A percentile compares a stretch with the other conserved stretches of the same genome.
These are phyloP conservation scores for Podaxis sp. DNA, from an alignment of 768 basidiomycete genomes.

Conservation along the genomic window DNA sequence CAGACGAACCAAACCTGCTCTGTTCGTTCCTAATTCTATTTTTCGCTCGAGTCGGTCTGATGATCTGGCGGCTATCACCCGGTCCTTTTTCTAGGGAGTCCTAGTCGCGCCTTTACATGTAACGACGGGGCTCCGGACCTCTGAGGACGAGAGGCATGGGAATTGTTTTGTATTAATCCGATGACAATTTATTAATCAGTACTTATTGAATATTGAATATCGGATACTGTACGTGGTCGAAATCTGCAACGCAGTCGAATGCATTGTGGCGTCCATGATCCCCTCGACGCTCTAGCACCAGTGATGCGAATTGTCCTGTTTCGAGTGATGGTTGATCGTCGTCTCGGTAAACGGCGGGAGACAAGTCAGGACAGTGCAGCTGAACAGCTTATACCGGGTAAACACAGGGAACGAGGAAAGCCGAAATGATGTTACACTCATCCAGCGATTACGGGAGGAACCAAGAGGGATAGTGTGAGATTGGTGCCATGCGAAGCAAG, in stretches of 20 bases:
- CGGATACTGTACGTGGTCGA: neutral
- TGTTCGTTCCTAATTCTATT: constrained; percentile 10
- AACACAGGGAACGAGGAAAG: neutral
- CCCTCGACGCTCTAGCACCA: neutral
- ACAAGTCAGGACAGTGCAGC: neutral
- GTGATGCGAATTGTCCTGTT: neutral
- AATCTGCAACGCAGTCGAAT: neutral
- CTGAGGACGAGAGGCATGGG: neutral
- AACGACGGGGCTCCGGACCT: neutral
- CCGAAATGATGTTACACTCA: neutral
- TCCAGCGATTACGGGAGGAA: neutral
- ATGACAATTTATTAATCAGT: neutral
- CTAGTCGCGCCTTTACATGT: neutral
- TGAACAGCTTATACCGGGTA: neutral
- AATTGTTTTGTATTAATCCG: too few relatives aligned
- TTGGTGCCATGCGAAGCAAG: neutral
- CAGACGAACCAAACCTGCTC: neutral
- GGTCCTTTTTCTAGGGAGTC: neutral
- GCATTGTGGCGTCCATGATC: neutral
- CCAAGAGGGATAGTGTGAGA: neutral
- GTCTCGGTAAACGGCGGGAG: neutral
- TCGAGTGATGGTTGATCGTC: neutral
- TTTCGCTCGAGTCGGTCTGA: neutral
- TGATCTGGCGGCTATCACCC: neutral
- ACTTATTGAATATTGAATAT: neutral